phyloP scores from a whole-genome alignment of 2,329 filamentous ascomycete genomes.

The Tolypocladium amazonense region DNA sequence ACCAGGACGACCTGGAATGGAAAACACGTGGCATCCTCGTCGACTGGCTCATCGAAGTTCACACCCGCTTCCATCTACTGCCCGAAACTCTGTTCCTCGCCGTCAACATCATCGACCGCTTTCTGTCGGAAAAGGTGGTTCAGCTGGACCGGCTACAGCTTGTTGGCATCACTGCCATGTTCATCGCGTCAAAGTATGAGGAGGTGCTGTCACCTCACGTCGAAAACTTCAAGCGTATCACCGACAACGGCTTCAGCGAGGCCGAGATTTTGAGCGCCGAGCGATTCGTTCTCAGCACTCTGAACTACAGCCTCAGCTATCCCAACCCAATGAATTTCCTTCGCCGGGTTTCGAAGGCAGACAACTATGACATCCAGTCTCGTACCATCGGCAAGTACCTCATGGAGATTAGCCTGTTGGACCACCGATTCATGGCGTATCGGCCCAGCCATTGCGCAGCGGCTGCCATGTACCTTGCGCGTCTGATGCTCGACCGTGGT shows the following conservation, averaged over 20 bases:
- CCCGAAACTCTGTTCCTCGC: slow-evolving; percentile 94
- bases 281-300: slow-evolving; percentile 78
- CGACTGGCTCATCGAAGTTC: slow-evolving; percentile 97
- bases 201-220: slow-evolving; percentile 96
- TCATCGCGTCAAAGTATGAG: slow-evolving; percentile 98
- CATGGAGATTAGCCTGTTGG: slow-evolving; percentile 91
- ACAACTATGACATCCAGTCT: slow-evolving; percentile 98
- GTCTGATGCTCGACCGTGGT: slow-evolving; percentile 80
- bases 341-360: slow-evolving; percentile 94
- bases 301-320: slow-evolving; percentile 96
- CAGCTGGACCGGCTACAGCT: slow-evolving; percentile 93
- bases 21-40: slow-evolving; percentile 96
- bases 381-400: slow-evolving; percentile 96
- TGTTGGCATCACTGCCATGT: slow-evolving; percentile 97
- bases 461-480: slow-evolving; percentile 88
- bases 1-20: slow-evolving; percentile 94
- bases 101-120: slow-evolving; percentile 97
- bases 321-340: slow-evolving; percentile 99
- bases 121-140: slow-evolving; percentile 90
- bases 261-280: slow-evolving; percentile 96
- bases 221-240: slow-evolving; percentile 92
- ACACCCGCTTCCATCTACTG: slow-evolving; percentile 89
- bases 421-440: slow-evolving; percentile 86
- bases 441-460: slow-evolving; percentile 85
- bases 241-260: slow-evolving; percentile 92